Base-by-base conservation (phyloP, 805 yeast species). In the Starmerella scarabaei region DNA sequence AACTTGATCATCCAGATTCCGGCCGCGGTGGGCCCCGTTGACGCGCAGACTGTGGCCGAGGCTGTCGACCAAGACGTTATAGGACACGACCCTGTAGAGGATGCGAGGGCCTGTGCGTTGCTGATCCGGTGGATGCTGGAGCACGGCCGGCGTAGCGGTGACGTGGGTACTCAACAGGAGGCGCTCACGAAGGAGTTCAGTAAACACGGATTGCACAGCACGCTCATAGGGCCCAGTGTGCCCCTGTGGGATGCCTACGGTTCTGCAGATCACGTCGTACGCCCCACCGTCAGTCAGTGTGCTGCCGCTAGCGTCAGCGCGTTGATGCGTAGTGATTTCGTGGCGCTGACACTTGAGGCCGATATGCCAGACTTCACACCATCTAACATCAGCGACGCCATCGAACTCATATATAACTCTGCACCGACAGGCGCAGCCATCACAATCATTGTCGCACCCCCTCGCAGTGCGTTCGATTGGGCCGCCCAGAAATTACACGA, bases 31-130 rank as follows among this genome's bases (percentile, higher is more conserved):
- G n/a, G n/a, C n/a, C n/a, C n/a, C n/a, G n/a, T n/a, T n/a, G n/a
- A n/a, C n/a, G n/a, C n/a, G n/a, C n/a, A n/a, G n/a, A n/a, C n/a
- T n/a, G n/a, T n/a, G n/a, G n/a, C n/a, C n/a, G n/a, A n/a, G n/a
- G n/a, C n/a, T n/a, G n/a, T n/a, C n/a, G n/a, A n/a, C n/a, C 67
- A 66, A 20, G 49, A 43, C 3, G 43, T 21, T 3, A 17, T 18
- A 2, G 94, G 93, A 1, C 97, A 88, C 59, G 80, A 86, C 38
- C 80, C 97, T 0, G 68, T 79, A 4, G 94, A 83, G 55, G 98
- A 88, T 55, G 80, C 94, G 11, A 57, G 57, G 21, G 76, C 94
- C 1, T 82, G 94, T 55, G 64, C 86, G 53, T 84, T 82, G 37
- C 67, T 88, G 36, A 72, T 81, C 1, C 75, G 80, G 50, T 50